Evolutionary conservation across 2,329 filamentous ascomycete species (phyloP).

Genomic region (Cercospora beticola): DNA sequence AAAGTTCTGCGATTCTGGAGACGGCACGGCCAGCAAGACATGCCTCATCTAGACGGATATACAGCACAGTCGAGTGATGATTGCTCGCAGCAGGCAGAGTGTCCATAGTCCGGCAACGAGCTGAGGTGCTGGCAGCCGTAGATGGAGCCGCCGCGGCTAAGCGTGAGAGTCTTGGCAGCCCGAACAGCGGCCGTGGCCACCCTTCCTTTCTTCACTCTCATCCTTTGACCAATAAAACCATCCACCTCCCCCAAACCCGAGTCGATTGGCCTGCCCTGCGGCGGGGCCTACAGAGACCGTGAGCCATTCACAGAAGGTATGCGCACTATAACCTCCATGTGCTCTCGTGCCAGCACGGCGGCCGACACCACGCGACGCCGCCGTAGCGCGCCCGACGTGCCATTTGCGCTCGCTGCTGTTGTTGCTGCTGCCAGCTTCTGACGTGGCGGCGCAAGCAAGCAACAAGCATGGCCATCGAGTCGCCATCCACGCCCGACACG

Average conservation of each 20-base stretch:
- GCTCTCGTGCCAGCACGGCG: neutral
- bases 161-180: neutral
- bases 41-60: neutral
- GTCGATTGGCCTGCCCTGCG: neutral
- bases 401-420: neutral
- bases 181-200: neutral
- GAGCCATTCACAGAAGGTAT: neutral
- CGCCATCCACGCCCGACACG: neutral
- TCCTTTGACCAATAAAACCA: neutral
- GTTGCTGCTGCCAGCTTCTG: conserved; percentile 1
- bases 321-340: neutral
- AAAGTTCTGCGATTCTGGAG: neutral
- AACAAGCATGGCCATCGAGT: neutral
- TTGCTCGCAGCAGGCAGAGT: neutral
- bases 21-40: neutral
- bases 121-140: neutral
- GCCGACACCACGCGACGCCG: neutral
- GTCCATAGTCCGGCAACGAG: neutral
- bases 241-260: neutral
- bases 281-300: neutral
- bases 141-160: neutral
- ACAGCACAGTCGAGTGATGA: neutral
- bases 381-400: neutral
- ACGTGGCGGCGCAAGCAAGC: neutral
- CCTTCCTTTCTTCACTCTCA: neutral